A percentile compares a stretch with the other conserved stretches of the same genome.
These are phyloP conservation scores for Candida sakaeoensis DNA, from an alignment of 805 yeast genomes.

Conservation along the genomic window DNA sequence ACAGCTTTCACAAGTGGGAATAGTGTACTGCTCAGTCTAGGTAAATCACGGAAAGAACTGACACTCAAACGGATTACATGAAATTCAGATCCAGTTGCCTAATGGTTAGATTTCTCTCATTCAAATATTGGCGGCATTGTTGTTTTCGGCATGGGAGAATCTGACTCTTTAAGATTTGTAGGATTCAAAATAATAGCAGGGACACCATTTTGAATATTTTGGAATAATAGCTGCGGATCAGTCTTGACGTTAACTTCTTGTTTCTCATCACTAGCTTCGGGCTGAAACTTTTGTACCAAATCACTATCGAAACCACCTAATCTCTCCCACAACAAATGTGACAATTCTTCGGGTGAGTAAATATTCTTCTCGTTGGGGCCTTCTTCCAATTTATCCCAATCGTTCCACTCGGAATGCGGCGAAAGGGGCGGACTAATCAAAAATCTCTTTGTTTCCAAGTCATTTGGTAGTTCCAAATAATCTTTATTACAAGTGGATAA, in stretches of 20 bases:
- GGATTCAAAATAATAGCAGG: constrained; percentile 41
- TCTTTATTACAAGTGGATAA: constrained; percentile 4
- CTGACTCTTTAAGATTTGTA: constrained; percentile 17
- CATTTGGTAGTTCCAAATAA: constrained; percentile 40
- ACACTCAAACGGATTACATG: too few species aligned
- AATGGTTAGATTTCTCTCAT: too few species aligned
- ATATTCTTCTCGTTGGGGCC: constrained; percentile 36
- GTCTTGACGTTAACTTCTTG: constrained; percentile 16
- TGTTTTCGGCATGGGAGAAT: constrained; percentile 26
- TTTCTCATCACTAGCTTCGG: constrained; percentile 6
- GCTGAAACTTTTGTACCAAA: constrained; percentile 26
- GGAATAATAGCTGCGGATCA: constrained; percentile 36
- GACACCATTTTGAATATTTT: constrained; percentile 33
- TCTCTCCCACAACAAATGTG: constrained; percentile 42
- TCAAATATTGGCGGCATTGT: constrained; percentile 32
- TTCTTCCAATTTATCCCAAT: constrained; percentile 39
- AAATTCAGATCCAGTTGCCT: too few species aligned
- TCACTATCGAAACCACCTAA: constrained; percentile 38
- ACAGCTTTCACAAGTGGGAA: too few species aligned
- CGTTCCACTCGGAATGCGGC: constrained; percentile 44
- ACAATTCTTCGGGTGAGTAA: constrained; percentile 36
- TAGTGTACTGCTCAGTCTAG: too few species aligned
- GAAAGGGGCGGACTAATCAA: constrained; percentile 44
- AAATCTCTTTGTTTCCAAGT: constrained; percentile 33
- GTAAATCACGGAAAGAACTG: too few species aligned